Evolutionary conservation across 176 grass and related monocot genomes (phyloP).

Genomic region (Avena insularis): DNA sequence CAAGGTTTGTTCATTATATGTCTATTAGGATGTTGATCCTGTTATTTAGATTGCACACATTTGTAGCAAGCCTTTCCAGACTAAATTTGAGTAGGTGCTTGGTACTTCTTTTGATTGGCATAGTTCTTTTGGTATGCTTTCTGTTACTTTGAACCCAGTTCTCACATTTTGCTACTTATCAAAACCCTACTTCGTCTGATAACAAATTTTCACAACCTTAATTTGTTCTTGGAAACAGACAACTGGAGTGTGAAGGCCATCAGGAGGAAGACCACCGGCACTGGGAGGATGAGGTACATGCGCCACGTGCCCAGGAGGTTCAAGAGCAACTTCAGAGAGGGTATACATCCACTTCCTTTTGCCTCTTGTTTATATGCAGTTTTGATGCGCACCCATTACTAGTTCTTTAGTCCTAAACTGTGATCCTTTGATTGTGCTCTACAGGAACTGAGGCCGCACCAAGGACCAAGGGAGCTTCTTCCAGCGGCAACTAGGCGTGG

Average conservation of each 20-base stretch:
- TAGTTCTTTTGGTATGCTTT: background rate
- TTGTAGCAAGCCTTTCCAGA: background rate
- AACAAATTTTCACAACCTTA: background rate
- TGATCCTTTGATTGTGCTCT: background rate
- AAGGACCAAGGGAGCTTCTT: slow-evolving; percentile 66
- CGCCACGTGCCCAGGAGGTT: slow-evolving; percentile 76
- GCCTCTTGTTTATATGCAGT: background rate
- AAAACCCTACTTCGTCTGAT: no score
- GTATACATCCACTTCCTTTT: slow-evolving; percentile 37
- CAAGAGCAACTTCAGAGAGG: slow-evolving; percentile 95
- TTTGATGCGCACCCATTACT: background rate
- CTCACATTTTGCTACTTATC: background rate
- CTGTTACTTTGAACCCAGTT: background rate
- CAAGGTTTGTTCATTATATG: no score
- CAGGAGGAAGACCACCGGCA: slow-evolving; percentile 85
- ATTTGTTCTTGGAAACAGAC: slow-evolving; percentile 47
- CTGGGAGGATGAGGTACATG: slow-evolving; percentile 89
- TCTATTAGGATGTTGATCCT: no score
- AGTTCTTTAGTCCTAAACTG: background rate
- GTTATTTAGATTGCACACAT: background rate
- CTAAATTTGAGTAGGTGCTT: no score
- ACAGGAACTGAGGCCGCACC: slow-evolving; percentile 69
- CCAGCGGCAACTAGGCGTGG: slow-evolving; percentile 43
- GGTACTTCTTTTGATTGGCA: background rate
- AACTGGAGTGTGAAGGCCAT: slow-evolving; percentile 96